Percentiles rank a stretch among this genome's conserved stretches.
Evolutionary conservation across 352 stramenopile species (phyloP).

Genomic region (Phytophthora crassamura): DNA sequence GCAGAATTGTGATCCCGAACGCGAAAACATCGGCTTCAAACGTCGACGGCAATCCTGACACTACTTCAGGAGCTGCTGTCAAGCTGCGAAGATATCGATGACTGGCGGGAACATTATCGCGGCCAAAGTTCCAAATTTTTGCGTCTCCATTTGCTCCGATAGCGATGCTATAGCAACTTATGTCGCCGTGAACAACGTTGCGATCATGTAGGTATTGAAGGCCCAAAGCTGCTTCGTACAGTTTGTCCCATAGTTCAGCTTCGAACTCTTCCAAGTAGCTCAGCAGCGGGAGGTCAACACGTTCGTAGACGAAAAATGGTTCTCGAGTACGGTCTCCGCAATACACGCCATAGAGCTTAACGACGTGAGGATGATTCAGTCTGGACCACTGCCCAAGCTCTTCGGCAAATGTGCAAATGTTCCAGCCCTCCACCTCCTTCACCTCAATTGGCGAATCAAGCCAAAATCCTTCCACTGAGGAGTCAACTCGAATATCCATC

Average conservation of each 20-base stretch:
- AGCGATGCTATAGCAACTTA: constrained; percentile 14
- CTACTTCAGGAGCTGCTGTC: constrained; percentile 3
- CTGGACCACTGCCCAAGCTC: constrained; percentile 19
- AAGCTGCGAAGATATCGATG: not conserved
- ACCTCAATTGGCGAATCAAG: constrained; percentile 10
- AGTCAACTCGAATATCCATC: constrained; percentile 7
- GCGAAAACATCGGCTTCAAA: constrained; percentile 12
- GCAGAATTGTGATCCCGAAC: constrained; percentile 7
- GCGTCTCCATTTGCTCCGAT: constrained; percentile 14
- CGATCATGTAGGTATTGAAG: constrained; percentile 40
- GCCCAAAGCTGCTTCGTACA: constrained; percentile 36
- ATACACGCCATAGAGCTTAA: constrained; percentile 35
- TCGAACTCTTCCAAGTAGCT: constrained; percentile 2
- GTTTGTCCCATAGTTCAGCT: constrained; percentile 7
- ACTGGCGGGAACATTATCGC: too few relatives aligned
- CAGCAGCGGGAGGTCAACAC: not conserved
- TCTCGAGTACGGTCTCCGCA: not conserved
- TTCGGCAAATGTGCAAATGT: constrained; percentile 10
- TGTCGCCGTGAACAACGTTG: constrained; percentile 22
- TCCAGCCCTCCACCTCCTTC: constrained; percentile 2
- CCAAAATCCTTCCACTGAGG: constrained; percentile 3
- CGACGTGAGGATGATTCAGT: constrained; percentile 31
- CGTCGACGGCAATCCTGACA: constrained; percentile 10
- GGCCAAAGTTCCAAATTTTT: constrained; percentile 20
- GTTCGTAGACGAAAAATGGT: constrained; percentile 31